A percentile compares a stretch with the other conserved stretches of the same genome.
Evolutionary conservation across 1,139 yeast species (phyloP).

Genomic region (Debaryomycetaceae sp.): DNA sequence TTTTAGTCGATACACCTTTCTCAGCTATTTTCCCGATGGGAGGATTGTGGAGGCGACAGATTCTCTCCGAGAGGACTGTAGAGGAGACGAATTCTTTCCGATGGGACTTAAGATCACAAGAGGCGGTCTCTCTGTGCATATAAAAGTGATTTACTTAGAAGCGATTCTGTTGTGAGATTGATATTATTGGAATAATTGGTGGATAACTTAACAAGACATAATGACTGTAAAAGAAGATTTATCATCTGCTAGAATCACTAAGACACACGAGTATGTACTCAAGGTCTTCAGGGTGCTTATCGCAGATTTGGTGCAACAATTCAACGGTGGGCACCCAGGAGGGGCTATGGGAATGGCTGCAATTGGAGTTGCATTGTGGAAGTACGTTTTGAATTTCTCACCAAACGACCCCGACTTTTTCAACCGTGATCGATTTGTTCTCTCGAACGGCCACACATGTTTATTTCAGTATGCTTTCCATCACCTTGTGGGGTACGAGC

Average conservation of each 20-base stretch:
- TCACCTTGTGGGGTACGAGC: conserved; percentile 27
- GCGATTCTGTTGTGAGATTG: no score
- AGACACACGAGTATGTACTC: conserved; percentile 10
- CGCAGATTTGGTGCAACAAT: conserved; percentile 29
- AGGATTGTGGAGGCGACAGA: no score
- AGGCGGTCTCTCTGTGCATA: no score
- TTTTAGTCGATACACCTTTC: not conserved
- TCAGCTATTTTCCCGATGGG: no score
- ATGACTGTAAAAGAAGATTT: no score
- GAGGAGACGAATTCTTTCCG: no score
- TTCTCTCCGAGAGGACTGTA: no score
- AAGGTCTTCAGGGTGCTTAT: conserved; percentile 16
- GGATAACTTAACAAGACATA: no score
- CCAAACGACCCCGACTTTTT: conserved; percentile 27
- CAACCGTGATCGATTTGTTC: conserved; percentile 32
- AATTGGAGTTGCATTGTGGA: conserved; percentile 31
- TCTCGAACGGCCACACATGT: conserved; percentile 33
- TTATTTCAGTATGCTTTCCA: conserved; percentile 27
- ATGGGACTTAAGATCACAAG: no score
- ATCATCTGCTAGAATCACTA: not conserved
- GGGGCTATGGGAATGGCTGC: conserved; percentile 41
- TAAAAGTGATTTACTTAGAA: no score
- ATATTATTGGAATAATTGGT: no score
- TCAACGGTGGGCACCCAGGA: conserved; percentile 36
- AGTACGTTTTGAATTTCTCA: conserved; percentile 25